phyloP scores from a whole-genome alignment of 78 protist genomes.

The Mantamonas sphyraenae region DNA sequence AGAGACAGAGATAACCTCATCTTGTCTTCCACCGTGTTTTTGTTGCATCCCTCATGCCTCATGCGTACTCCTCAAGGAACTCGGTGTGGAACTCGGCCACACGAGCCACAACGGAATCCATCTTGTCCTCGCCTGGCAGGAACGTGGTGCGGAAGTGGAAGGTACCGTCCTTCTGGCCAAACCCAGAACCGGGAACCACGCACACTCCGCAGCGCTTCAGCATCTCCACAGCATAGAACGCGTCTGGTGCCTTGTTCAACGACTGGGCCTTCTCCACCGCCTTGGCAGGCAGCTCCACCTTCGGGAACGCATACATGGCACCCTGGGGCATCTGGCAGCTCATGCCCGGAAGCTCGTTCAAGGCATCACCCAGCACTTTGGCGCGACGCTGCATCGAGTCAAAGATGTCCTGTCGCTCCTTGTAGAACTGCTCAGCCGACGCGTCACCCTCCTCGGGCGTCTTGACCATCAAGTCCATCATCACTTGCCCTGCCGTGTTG shows the following conservation, averaged over 20 bases:
- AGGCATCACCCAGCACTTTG: conserved; percentile 28
- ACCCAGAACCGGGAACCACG: conserved; percentile 97
- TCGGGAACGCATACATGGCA: conserved; percentile 98
- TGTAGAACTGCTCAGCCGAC: conserved; percentile 61
- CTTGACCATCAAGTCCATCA: conserved; percentile 51
- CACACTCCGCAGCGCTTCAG: conserved; percentile 60
- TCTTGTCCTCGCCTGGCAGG: conserved; percentile 90
- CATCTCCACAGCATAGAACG: conserved; percentile 77
- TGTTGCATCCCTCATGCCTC: too few species aligned
- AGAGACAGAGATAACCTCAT: too few species aligned
- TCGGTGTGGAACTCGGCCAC: conserved; percentile 57
- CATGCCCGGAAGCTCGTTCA: conserved; percentile 75
- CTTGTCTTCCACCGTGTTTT: too few species aligned
- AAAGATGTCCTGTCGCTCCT: conserved; percentile 54
- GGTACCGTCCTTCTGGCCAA: conserved; percentile 91
- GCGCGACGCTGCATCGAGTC: conserved; percentile 66
- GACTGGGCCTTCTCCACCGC: conserved; percentile 77
- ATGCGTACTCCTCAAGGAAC: conserved; percentile 72
- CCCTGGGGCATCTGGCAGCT: conserved; percentile 59
- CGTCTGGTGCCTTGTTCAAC: conserved; percentile 75
- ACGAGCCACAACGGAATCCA: conserved; percentile 62
- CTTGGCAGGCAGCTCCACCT: conserved; percentile 70
- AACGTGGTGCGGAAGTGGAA: conserved; percentile 96
- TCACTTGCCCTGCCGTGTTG: conserved; percentile 83
- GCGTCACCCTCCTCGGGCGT: conserved; percentile 88